Conservation (phyloP, 768 basidiomycete genomes). For the Tricholoma bakamatsutake region DNA sequence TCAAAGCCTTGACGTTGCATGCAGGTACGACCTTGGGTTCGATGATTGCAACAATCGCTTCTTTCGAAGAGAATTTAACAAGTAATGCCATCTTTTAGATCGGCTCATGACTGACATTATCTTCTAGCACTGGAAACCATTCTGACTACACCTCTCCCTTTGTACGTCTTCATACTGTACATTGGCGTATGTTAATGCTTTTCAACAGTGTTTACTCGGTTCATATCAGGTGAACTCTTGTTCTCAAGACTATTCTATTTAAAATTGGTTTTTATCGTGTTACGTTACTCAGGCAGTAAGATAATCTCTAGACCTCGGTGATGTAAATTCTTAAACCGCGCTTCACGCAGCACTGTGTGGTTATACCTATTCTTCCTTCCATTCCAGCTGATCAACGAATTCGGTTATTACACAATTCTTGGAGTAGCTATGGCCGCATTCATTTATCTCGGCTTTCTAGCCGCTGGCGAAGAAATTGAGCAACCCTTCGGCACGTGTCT, state of each 20-base stretch:
- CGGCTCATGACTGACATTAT: not conserved
- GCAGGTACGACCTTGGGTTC: conserved; percentile 44
- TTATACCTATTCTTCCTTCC: conserved; percentile 73
- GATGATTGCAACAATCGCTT: conserved; percentile 42
- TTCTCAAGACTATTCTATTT: not conserved
- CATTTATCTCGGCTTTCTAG: conserved; percentile 72
- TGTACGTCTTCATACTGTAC: conserved; percentile 35
- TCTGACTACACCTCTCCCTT: conserved; percentile 59
- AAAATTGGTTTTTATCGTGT: not conserved
- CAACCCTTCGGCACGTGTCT: conserved; percentile 52
- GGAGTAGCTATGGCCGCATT: conserved; percentile 62
- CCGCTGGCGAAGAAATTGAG: conserved; percentile 66
- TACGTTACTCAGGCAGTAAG: conserved; percentile 25
- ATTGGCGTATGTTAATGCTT: not conserved
- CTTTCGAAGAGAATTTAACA: conserved; percentile 48
- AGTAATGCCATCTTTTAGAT: conserved; percentile 24
- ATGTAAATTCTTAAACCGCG: not conserved
- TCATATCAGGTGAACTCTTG: conserved; percentile 43
- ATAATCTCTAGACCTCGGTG: not conserved
- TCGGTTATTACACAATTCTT: conserved; percentile 60
- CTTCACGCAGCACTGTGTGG: conserved; percentile 49
- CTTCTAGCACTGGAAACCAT: conserved; percentile 49
- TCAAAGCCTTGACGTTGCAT: not conserved
- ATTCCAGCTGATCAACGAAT: conserved; percentile 62
- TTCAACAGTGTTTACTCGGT: conserved; percentile 50